A percentile compares a stretch with the other conserved stretches of the same genome.
Evolutionary conservation across 257 asterid species (phyloP).

Genomic region (Rhazya stricta): DNA sequence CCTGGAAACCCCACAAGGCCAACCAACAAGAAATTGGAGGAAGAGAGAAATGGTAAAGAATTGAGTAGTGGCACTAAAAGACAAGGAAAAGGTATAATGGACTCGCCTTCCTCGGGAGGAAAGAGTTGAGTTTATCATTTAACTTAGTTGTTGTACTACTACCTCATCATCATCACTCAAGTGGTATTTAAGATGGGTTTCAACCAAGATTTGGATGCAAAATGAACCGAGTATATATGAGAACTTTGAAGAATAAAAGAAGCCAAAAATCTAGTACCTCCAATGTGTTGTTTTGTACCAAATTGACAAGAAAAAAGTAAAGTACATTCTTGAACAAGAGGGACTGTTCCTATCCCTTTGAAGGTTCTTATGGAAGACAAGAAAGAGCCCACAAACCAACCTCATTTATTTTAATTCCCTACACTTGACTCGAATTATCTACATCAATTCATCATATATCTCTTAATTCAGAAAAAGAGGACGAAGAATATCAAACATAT

Average conservation of each 20-base stretch:
- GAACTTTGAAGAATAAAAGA: background rate
- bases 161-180: background rate
- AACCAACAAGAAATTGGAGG: background rate
- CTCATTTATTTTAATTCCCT: background rate
- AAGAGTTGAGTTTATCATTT: too few relatives aligned
- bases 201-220: background rate
- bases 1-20: background rate
- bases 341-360: background rate
- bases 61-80: background rate
- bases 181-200: too few relatives aligned
- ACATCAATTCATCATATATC: background rate
- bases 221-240: background rate
- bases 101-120: background rate
- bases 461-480: too few relatives aligned
- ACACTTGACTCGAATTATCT: background rate
- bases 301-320: background rate
- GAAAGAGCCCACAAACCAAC: slow-evolving; percentile 12
- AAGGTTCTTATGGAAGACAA: slow-evolving; percentile 3
- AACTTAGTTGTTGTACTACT: background rate
- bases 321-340: background rate
- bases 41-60: background rate
- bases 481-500: too few relatives aligned
- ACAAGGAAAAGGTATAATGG: background rate
- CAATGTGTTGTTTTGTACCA: background rate
- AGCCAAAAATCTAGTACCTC: background rate